Evolutionary conservation across 2,329 filamentous ascomycete species (phyloP).

Genomic region (Magnaporthales sp.): DNA sequence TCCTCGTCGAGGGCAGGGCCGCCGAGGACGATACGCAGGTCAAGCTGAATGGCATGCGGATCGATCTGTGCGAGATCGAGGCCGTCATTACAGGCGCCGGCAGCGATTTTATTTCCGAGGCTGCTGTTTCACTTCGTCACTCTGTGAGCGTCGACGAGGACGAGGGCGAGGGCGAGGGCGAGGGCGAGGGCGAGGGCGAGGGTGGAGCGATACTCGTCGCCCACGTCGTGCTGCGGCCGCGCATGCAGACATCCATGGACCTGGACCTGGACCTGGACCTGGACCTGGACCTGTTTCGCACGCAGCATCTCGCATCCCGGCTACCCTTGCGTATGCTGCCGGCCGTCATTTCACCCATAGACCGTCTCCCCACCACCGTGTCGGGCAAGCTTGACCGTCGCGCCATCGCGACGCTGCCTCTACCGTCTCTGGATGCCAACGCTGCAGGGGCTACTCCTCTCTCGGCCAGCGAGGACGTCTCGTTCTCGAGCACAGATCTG

Average conservation of each 20-base stretch:
- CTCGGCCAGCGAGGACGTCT: background rate
- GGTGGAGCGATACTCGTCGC: background rate
- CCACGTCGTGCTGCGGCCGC: background rate
- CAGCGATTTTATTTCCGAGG: background rate
- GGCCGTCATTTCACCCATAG: background rate
- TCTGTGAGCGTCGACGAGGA: background rate
- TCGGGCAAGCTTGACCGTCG: background rate
- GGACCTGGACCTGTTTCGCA: background rate
- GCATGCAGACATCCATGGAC: background rate
- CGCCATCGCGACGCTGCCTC: background rate
- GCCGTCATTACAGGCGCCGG: background rate
- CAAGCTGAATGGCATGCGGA: conserved; percentile 25
- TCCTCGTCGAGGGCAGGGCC: conserved; percentile 27
- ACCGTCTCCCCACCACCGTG: background rate
- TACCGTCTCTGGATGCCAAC: background rate
- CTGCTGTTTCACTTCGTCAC: background rate
- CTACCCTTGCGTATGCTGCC: background rate
- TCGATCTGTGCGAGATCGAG: background rate
- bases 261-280: too few relatives aligned
- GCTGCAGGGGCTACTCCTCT: too few relatives aligned
- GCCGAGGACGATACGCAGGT: conserved; percentile 30
- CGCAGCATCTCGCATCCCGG: background rate
- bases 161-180: too few relatives aligned
- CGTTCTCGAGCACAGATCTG: background rate
- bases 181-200: too few relatives aligned